Evolutionary conservation across 805 yeast genomes (phyloP), one percentile per base, ranked within the genome.

Genomic region (Candida gorgasii): DNA sequence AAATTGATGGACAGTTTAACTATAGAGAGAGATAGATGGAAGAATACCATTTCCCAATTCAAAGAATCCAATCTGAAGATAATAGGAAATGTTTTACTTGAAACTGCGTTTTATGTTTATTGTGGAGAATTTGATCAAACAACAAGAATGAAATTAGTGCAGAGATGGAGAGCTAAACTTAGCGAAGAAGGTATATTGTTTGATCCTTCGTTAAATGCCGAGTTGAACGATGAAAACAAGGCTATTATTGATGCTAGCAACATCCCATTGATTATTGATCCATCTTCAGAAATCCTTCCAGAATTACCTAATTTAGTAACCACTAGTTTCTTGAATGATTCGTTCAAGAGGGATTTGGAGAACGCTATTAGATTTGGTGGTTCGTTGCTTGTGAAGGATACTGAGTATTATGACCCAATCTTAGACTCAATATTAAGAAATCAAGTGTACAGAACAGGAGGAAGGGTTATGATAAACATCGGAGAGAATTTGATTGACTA

Each of bases 351-450:
- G 49, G 84, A 79, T 32, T 55, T 92, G 12, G 96, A 89, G 57
- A 85, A 88, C 53, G 84, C 95, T 0, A 57, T 90, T 19, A 69
- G 93, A 49, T 90, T 90, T 69, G 97, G 98, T 4, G 89, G 87
- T 2, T 53, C 77, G 0, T 65, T 92, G 6, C 55, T 90, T 11
- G 72, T 92, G 13, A 79, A 79, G 50, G 92, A 92, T 62, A 89
- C 90, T 3, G 97, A 92, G 54, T 65, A 74, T 49, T 82, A 77
- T 54, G 92, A 92, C 57, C 95, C 97, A 0, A 63, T 86, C 6
- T 55, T 92, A 8, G 77, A 77, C 43, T 72, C 84, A 0, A 61
- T 92, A 1, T 59, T 92, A 36, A 72, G 78, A 35, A 68, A 70
- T 23, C 95, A 89, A 45, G 71, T 78, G 28, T 72, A 73, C 20